Evolutionary conservation across 2,329 filamentous ascomycete genomes (phyloP), one percentile per base, ranked within the genome.

Genomic region (Colletotrichum chlorophyti): DNA sequence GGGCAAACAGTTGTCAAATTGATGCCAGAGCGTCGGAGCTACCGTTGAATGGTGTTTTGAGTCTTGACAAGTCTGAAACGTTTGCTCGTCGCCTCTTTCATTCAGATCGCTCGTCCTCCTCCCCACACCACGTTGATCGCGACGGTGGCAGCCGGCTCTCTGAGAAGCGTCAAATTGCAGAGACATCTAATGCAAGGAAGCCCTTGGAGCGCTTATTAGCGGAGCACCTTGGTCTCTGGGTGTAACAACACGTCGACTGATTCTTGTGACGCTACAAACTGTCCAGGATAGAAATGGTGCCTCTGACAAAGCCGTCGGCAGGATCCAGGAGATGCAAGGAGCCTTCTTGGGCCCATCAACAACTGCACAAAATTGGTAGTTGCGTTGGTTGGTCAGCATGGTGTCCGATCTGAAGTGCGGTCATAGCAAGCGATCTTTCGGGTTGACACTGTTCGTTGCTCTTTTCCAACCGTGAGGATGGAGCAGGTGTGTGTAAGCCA

Each of bases 31-130:
- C 26, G 32, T 27, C 15, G 19, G 23, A 26, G n/a, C 45, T 7
- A 7, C 24, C 48, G 19, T 15, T 14, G 29, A 12, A 42, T 14
- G 12, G 19, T 57, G 21, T 15, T 26, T 43, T 17, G 19, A 31
- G 43, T 27, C 29, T 8, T 29, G 3, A n/a, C n/a, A n/a, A n/a
- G n/a, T n/a, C n/a, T 47, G 35, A 54, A 54, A 54, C 50, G 14
- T 15, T 54, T 42, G 35, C 15, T 42, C 29, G 12, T 54, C 54
- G 17, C 24, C 21, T 54, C 42, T 26, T n/a, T n/a, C n/a, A n/a
- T n/a, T n/a, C 43, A 48, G 29, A 38, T 43, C 42, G 31, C 26
- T 41, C 26, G 29, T 38, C 9, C 10, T 24, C 26, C 19, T 21
- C 43, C 34, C 31, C n/a, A n/a, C n/a, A n/a, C 41, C 41, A 42